Evolutionary conservation across 108 stramenopile genomes (phyloP), one percentile per base, ranked within the genome.

Genomic region (Schizochytrium sp.): DNA sequence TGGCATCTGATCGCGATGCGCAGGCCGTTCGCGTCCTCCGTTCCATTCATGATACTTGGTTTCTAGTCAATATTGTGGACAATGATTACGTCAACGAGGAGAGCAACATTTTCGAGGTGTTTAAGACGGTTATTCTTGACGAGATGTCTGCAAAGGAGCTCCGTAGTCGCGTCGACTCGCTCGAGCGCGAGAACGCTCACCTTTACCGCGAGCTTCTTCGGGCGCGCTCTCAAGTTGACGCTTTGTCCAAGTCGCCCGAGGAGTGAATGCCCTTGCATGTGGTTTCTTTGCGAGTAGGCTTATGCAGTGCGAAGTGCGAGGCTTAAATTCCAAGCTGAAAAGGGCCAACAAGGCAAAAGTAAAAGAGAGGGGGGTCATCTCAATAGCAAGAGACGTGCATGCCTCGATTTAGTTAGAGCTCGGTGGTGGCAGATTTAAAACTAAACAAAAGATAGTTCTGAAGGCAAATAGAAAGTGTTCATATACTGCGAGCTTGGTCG

Each of bases 1-100:
- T 21, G 10, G 48, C 21, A n/a, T 60, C 88, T 19, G n/a, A 21
- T 44, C 48, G 87, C 97, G 94, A 34, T 93, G 93, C 59, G 91
- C 92, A 51, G 95, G 96, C 87, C 94, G 93, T 72, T 94, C 93
- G 41, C 18, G 89, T 98, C 87, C 93, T 99, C 29, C 95, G 97
- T 87, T 90, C 90, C 43, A 95, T 98, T 21, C 94, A 95, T 87
- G 97, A 98, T 90, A 96, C 96, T 21, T 98, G 95, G 88, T 98
- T 90, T 72, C 94, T 99, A 51, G 97, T 97, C 25, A 97, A 98
- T 23, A 94, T 99, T 44, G 95, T 99, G 88, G 98, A 99, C 94
- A 98, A 99, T 90, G 96, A 97, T 88, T 99, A 91, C 60, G 76
- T 83, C 19, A 53, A 47, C n/a, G 76, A 83, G 18, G 45, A 47